Evolutionary conservation across 129 eudicot species (phyloP), one percentile per base, ranked within the genome.

Genomic region (Flaveria ramosissima): DNA sequence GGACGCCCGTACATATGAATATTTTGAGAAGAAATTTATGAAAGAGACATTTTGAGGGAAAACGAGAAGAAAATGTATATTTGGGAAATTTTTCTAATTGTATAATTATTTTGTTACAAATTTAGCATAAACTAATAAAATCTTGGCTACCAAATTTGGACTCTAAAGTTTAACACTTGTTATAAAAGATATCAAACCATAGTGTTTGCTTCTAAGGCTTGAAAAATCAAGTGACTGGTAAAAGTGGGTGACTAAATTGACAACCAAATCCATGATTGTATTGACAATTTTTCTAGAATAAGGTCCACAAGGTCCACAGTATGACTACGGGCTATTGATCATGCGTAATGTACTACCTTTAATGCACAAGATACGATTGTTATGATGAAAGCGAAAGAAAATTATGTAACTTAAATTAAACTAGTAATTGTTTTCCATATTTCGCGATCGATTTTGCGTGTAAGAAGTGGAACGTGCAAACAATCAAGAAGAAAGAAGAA

Each of bases 181-280:
- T 63, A 62, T 63, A 75, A 15, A 75, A 75, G 79, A 46, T 47
- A 75, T 30, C 63, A 47, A 56, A 56, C 70, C 47, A 20, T 32
- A n/a, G 50, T 30, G 30, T 62, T 68, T 78, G 82, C 81, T 77
- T 77, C 75, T 68, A 68, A 77, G 82, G 76, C 81, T 68, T 55
- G 70, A 24, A 42, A 78, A 70, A 57, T 57, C 63, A 46, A 78
- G 70, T 45, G 52, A 48, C n/a, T 9, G 36, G 13, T 69, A 57
- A 59, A 70, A 69, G 76, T 61, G 13, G 67, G 67, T 57, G 70
- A 62, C 62, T 65, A 75, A 46, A 75, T 75, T 75, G 79, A 43
- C 75, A 77, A 64, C 70, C 75, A 68, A 77, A 43, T 77, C 21
- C 51, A 65, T 17, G 64, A 61, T n/a, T 74, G 60, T 61, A 43